Evolutionary conservation across 1,284 basidiomycete species (phyloP), one percentile per base, ranked within the genome.

Genomic region (Lentinula novae-zelandiae): DNA sequence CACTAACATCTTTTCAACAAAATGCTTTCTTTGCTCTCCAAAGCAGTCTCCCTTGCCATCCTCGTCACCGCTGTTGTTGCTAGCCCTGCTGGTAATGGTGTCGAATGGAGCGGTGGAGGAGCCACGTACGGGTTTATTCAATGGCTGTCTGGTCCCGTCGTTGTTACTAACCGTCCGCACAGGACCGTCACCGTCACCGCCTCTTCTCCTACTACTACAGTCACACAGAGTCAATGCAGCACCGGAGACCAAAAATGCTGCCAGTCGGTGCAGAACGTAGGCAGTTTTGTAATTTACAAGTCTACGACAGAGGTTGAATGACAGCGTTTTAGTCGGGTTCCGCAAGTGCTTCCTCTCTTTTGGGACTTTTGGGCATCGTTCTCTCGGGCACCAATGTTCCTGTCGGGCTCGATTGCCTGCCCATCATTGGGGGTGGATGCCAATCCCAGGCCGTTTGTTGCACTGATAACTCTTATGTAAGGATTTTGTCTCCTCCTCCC

Each of bases 21-120:
- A 17, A 73, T 73, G 71, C 70, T 70, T 62, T 60, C 70, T 65
- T 66, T 66, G 60, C 36, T 71, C 52, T 65, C 67, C 53, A 61
- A 62, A 42, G 62, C 63, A 39, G 55, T 67, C 49, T 57, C 67
- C 60, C 66, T 66, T 51, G 62, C 66, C 57, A 64, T 67, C 53
- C 42, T 69, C 51, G 62, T 67, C 27, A 66, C 70, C 57, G 66
- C 31, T 33, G 49, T 17, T 31, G 31, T 10, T n/a, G 49, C 49
- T 3, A 50, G 20, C 15, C 49, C 49, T 3, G 31, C 49, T 34
- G 22, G 5, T 6, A 22, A 50, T 22, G 20, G 20, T 15, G 13
- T 31, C 50, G 50, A 58, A 48, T 49, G 55, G 17, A 17, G 13
- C 49, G 12, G 17, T 34, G 49, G 49, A n/a, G 13, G 27, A 1